Conservation (phyloP, 805 yeast genomes). For the Lachancea mirantina region DNA sequence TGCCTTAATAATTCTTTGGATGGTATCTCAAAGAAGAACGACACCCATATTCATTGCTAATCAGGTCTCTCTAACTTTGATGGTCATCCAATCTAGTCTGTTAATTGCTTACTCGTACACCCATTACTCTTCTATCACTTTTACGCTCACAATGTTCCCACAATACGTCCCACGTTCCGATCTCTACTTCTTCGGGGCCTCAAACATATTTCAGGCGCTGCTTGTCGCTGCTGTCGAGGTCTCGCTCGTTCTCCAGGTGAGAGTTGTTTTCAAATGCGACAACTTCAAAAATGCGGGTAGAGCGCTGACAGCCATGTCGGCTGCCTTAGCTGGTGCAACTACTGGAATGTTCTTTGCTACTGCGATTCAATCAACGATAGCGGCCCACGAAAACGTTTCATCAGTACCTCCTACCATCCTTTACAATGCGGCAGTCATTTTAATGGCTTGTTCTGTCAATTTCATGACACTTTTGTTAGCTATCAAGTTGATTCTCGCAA, state of each 20-base stretch:
- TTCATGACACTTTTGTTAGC: constrained; percentile 54
- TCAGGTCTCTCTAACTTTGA: constrained; percentile 47
- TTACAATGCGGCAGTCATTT: constrained; percentile 47
- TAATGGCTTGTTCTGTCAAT: constrained; percentile 64
- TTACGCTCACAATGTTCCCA: constrained; percentile 42
- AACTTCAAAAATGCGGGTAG: constrained; percentile 39
- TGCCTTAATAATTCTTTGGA: constrained; percentile 40
- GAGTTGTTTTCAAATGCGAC: constrained; percentile 59
- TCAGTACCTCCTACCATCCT: constrained; percentile 32
- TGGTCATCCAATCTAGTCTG: constrained; percentile 55
- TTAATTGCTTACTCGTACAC: constrained; percentile 49
- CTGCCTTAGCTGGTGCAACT: constrained; percentile 45
- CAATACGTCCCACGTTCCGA: constrained; percentile 33
- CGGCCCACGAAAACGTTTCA: constrained; percentile 27
- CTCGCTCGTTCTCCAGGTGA: constrained; percentile 66
- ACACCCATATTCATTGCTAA: constrained; percentile 74
- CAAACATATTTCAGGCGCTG: constrained; percentile 53
- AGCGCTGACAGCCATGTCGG: constrained; percentile 34
- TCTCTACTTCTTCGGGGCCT: constrained; percentile 48
- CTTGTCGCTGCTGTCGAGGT: constrained; percentile 54
- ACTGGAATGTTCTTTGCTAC: constrained; percentile 52
- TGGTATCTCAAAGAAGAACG: constrained; percentile 44
- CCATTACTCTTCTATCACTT: constrained; percentile 43
- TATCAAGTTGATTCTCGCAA: constrained; percentile 60
- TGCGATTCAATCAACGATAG: constrained; percentile 39